Evolutionary conservation across 1,284 basidiomycete species (phyloP).

Genomic region (Leccinum brunneo-olivaceum): DNA sequence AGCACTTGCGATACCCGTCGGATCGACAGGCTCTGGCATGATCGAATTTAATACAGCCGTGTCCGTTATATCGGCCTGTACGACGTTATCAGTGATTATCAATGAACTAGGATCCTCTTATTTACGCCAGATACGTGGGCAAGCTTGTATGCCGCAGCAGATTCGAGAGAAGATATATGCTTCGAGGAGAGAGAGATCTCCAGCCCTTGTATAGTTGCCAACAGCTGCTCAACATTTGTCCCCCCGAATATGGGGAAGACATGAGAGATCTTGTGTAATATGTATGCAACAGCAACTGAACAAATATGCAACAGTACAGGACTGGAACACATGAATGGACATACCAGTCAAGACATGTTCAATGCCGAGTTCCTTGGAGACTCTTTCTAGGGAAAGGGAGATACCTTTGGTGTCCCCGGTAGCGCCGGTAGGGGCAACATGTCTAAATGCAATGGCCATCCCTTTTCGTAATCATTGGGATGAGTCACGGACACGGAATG

Average conservation of each 20-base stretch:
- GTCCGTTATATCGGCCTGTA: not conserved
- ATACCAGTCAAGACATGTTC: not conserved
- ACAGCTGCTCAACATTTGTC: slow-evolving; percentile 41
- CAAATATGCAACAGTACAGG: not conserved
- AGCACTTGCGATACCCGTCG: not conserved
- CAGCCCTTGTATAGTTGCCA: slow-evolving; percentile 40
- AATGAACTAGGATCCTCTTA: not conserved
- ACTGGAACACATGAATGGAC: not conserved
- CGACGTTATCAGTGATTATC: not conserved
- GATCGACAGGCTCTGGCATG: not conserved
- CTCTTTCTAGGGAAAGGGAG: not conserved
- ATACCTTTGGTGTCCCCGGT: not conserved
- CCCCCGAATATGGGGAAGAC: slow-evolving; percentile 46
- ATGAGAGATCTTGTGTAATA: slow-evolving; percentile 39
- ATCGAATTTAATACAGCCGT: not conserved
- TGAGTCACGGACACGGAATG: too few relatives aligned
- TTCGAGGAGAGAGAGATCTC: slow-evolving; percentile 34
- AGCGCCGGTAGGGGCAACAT: slow-evolving; percentile 10
- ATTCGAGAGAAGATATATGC: slow-evolving; percentile 40
- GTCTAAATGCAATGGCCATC: not conserved
- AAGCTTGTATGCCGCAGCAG: slow-evolving; percentile 32
- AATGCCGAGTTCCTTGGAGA: slow-evolving; percentile 3
- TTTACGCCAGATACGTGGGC: not conserved
- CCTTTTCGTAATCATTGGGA: too few relatives aligned
- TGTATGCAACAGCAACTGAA: slow-evolving; percentile 35